These are phyloP conservation scores for Linum trigynum DNA, from an alignment of 345 rosid species.

Conservation along the genomic window DNA sequence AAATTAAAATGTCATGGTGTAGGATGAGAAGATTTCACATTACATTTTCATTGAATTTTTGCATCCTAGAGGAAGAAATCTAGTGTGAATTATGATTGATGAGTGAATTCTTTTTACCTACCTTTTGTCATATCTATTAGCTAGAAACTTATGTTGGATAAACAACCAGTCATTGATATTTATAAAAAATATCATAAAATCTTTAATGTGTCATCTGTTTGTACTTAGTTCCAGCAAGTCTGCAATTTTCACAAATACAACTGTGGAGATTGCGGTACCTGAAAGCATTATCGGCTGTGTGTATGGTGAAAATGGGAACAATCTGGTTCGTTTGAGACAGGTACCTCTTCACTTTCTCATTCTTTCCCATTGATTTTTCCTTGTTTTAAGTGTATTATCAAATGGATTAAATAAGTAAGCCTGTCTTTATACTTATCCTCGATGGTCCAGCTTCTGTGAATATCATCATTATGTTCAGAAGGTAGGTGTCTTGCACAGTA, in stretches of 20 bases:
- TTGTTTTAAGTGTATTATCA: not conserved
- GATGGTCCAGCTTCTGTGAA: not conserved
- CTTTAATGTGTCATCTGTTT: not conserved
- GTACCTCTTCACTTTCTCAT: constrained; percentile 18
- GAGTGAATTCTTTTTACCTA: not conserved
- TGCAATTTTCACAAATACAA: constrained; percentile 76
- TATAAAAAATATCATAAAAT: too few relatives aligned
- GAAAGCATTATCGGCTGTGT: constrained; percentile 64
- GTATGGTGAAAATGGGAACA: constrained; percentile 74
- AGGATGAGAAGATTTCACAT: not conserved
- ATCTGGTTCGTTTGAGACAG: constrained; percentile 70
- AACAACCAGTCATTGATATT: not conserved
- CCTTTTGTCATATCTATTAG: not conserved
- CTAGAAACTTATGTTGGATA: not conserved
- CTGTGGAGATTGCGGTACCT: constrained; percentile 73
- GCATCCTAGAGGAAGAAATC: not conserved
- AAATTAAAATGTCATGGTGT: not conserved
- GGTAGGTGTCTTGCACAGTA: not conserved
- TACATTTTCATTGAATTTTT: too few relatives aligned
- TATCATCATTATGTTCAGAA: too few relatives aligned
- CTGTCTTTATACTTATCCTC: not conserved
- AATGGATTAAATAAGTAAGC: not conserved
- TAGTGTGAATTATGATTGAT: not conserved
- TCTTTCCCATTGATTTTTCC: constrained; percentile 1
- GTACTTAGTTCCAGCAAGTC: constrained; percentile 63